A percentile compares a stretch with the other conserved stretches of the same genome.
Evolutionary conservation across 2,329 filamentous ascomycete genomes (phyloP).

Genomic region (Lecanicillium sp.): DNA sequence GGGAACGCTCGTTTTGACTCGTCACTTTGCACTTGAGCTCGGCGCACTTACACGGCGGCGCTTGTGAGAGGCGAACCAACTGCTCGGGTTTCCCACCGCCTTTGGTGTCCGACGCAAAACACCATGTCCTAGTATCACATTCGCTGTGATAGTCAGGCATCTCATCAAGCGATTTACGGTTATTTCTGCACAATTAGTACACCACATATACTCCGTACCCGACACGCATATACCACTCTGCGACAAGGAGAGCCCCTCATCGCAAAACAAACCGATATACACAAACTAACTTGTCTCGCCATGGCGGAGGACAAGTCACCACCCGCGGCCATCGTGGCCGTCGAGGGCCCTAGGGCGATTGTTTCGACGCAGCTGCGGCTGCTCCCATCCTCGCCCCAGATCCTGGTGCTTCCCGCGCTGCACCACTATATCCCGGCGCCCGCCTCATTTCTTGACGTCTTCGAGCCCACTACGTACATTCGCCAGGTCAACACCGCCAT

Average conservation of each 20-base stretch:
- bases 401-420: slow-evolving; percentile 51
- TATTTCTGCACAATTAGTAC: too few relatives aligned
- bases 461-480: slow-evolving; percentile 35
- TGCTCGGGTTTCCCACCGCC: not conserved
- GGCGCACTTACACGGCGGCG: slow-evolving; percentile 11
- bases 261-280: too few relatives aligned
- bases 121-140: not conserved
- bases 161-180: too few relatives aligned
- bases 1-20: not conserved
- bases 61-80: slow-evolving; percentile 6
- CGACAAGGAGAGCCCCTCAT: too few relatives aligned
- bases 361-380: slow-evolving; percentile 55
- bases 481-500: slow-evolving; percentile 46
- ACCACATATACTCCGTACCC: too few relatives aligned
- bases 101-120: not conserved
- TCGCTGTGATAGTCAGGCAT: not conserved
- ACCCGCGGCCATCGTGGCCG: slow-evolving; percentile 49
- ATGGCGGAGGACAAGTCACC: not conserved
- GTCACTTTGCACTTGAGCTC: not conserved
- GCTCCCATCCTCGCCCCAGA: slow-evolving; percentile 52
- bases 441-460: slow-evolving; percentile 11
- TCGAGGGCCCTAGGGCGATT: slow-evolving; percentile 51
- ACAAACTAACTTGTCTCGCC: not conserved
- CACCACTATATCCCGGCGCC: slow-evolving; percentile 36
- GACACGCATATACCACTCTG: too few relatives aligned